Evolutionary conservation across 345 rosid genomes (phyloP).

Genomic region (Eucalyptus victrix): DNA sequence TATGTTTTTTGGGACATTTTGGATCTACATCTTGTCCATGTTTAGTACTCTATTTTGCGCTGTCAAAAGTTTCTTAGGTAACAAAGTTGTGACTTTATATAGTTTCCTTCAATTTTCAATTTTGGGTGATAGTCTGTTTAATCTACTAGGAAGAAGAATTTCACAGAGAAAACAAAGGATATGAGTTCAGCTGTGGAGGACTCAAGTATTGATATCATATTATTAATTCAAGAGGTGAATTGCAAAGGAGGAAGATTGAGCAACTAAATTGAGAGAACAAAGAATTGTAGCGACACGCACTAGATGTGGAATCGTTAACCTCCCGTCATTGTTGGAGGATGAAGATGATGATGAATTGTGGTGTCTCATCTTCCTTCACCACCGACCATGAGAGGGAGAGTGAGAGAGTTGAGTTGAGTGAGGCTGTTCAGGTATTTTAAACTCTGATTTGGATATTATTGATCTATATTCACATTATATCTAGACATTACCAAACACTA

Average conservation of each 20-base stretch:
- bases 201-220: neutral
- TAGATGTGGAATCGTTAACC: neutral
- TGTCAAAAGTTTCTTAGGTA: neutral
- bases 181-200: conserved; percentile 27
- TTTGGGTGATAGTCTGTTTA: neutral
- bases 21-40: conserved; percentile 27
- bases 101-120: neutral
- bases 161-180: neutral
- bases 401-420: neutral
- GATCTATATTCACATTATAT: neutral
- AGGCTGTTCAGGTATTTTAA: neutral
- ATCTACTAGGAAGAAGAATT: neutral
- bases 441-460: neutral
- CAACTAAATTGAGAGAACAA: neutral
- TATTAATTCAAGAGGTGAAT: neutral
- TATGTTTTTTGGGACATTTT: conserved; percentile 12
- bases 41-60: conserved; percentile 10
- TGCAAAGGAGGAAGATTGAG: neutral
- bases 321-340: neutral
- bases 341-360: neutral
- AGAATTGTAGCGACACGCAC: neutral
- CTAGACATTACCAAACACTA: neutral
- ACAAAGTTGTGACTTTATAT: conserved; percentile 13
- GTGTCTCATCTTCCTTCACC: neutral
- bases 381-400: neutral